phyloP scores from a whole-genome alignment of 2,329 filamentous ascomycete species.

The Diaporthe amygdali region DNA sequence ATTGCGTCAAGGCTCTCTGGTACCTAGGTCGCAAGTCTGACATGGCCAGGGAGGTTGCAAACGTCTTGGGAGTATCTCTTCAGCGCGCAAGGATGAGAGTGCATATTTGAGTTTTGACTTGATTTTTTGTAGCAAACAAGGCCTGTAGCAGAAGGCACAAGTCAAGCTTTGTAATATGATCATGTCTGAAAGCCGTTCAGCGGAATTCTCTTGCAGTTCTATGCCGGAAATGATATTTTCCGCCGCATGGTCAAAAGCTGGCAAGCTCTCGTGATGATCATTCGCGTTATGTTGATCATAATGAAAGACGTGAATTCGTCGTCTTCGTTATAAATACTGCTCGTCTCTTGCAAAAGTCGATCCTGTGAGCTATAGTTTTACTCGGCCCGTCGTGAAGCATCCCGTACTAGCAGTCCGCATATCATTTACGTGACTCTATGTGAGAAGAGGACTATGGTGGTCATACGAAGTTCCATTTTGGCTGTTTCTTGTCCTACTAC shows the following conservation, averaged over 20 bases:
- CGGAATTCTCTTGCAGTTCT: neutral
- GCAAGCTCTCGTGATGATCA: too few relatives aligned
- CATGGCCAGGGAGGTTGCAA: constrained; percentile 32
- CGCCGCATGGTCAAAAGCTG: too few relatives aligned
- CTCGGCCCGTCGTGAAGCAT: neutral
- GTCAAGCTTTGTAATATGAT: neutral
- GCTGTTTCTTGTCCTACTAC: neutral
- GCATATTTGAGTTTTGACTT: neutral
- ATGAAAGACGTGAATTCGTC: too few relatives aligned
- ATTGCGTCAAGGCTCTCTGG: constrained; percentile 59
- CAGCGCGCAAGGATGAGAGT: neutral
- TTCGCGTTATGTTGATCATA: too few relatives aligned
- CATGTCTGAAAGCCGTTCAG: neutral
- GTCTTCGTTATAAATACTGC: too few relatives aligned
- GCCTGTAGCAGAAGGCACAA: too few relatives aligned
- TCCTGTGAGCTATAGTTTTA: too few relatives aligned
- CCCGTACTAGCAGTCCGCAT: neutral
- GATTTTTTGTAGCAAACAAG: neutral
- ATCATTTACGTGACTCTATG: neutral
- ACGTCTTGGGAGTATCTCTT: constrained; percentile 10
- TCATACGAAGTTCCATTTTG: neutral
- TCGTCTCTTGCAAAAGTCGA: neutral
- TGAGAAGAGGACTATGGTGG: too few relatives aligned
- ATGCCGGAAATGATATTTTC: too few relatives aligned
- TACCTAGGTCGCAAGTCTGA: constrained; percentile 62